Evolutionary conservation across 805 yeast species (phyloP).

Genomic region (Nakazawaea ernobii): DNA sequence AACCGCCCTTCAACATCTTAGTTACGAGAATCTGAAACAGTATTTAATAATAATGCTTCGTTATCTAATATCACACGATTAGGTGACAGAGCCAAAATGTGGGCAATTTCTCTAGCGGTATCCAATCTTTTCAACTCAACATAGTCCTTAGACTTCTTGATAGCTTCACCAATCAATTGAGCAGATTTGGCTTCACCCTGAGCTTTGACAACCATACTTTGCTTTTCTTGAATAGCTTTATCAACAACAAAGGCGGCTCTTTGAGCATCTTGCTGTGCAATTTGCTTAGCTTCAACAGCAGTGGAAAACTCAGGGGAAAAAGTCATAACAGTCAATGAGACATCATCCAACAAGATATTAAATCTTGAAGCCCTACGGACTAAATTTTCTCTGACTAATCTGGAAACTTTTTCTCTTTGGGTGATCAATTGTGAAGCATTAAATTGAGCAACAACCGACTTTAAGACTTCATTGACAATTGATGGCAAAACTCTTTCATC

Average conservation of each 20-base stretch:
- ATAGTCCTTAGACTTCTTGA: constrained; percentile 92
- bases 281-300: constrained; percentile 98
- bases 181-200: constrained; percentile 99
- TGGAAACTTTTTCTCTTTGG: constrained; percentile 95
- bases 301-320: constrained; percentile 96
- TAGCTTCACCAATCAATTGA: constrained; percentile 97
- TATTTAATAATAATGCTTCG: constrained; percentile 86
- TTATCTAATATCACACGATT: constrained; percentile 88
- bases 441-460: constrained; percentile 96
- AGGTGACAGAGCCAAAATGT: constrained; percentile 78
- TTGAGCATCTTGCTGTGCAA: constrained; percentile 99
- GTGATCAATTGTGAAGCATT: constrained; percentile 97
- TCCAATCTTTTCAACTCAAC: constrained; percentile 95
- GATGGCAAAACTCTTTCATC: constrained; percentile 97
- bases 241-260: constrained; percentile 97
- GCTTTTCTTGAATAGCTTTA: constrained; percentile 96
- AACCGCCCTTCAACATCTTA: constrained; percentile 11
- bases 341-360: constrained; percentile 87
- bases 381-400: constrained; percentile 84
- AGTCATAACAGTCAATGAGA: constrained; percentile 93
- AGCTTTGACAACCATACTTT: constrained; percentile 93
- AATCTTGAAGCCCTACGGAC: constrained; percentile 88
- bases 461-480: constrained; percentile 95
- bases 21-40: constrained; percentile 72
- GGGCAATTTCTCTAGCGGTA: constrained; percentile 94